These are phyloP conservation scores for Claviceps sorghi DNA, from an alignment of 2,329 filamentous ascomycete species.

Conservation along the genomic window DNA sequence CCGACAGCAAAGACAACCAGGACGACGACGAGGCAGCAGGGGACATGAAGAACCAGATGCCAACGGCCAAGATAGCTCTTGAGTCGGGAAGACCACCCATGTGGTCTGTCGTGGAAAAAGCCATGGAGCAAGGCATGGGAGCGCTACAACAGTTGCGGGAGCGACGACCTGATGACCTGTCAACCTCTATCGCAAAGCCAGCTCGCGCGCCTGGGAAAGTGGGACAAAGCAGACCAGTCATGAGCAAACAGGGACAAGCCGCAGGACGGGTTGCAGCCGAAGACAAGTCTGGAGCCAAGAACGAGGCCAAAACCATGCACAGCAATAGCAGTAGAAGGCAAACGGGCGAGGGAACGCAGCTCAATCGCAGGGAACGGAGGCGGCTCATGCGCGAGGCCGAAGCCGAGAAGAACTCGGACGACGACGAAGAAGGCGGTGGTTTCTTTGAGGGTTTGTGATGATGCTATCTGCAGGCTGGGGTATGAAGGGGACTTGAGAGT, in stretches of 20 bases:
- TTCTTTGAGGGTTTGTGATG: constrained; percentile 27
- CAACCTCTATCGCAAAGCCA: constrained; percentile 6
- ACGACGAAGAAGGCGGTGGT: constrained; percentile 36
- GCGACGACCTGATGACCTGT: constrained; percentile 20
- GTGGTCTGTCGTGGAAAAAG: constrained; percentile 52
- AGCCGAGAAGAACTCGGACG: constrained; percentile 23
- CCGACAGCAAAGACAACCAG: constrained; percentile 24
- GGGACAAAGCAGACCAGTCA: neutral
- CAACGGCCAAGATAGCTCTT: constrained; percentile 29
- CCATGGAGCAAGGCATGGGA: constrained; percentile 40
- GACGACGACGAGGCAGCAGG: constrained; percentile 24
- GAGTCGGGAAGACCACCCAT: constrained; percentile 40
- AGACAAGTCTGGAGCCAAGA: constrained; percentile 10
- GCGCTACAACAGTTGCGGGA: constrained; percentile 42
- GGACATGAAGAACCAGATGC: constrained; percentile 19
- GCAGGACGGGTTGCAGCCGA: neutral
- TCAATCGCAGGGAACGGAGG: constrained; percentile 23
- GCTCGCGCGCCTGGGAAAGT: constrained; percentile 3
- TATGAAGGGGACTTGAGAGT: neutral
- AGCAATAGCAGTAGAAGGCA: constrained; percentile 1
- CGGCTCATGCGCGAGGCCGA: constrained; percentile 20
- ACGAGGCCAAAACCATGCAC: constrained; percentile 7
- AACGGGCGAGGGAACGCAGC: constrained; percentile 12
- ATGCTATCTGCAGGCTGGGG: neutral
- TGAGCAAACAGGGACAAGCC: neutral